Percentiles rank a stretch among this genome's conserved stretches.
Evolutionary conservation across 805 yeast genomes (phyloP).

Genomic region (Ogataea henricii): DNA sequence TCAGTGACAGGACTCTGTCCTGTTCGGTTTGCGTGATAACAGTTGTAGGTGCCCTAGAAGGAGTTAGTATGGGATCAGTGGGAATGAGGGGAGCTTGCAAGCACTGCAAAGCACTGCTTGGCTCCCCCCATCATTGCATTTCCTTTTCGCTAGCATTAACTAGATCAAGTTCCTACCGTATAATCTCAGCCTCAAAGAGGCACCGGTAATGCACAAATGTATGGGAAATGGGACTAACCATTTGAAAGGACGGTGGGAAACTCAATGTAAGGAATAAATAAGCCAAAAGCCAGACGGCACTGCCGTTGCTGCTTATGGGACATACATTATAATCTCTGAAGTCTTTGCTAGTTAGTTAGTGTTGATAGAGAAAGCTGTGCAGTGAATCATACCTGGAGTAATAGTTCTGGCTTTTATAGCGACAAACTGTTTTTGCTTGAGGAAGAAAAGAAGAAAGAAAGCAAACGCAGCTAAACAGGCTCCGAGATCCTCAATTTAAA

Average conservation of each 20-base stretch:
- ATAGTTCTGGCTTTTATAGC: background rate
- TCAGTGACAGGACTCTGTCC: conserved; percentile 21
- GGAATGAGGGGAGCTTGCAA: background rate
- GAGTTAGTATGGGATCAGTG: conserved; percentile 6
- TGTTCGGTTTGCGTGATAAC: conserved; percentile 17
- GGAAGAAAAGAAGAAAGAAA: background rate
- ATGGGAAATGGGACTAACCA: conserved; percentile 14
- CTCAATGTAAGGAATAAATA: conserved; percentile 9
- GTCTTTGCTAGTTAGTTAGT: background rate
- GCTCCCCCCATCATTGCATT: conserved; percentile 14
- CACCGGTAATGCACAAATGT: conserved; percentile 31
- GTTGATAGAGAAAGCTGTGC: background rate
- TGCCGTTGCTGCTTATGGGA: conserved; percentile 3
- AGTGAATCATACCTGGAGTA: background rate
- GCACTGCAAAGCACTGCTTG: background rate
- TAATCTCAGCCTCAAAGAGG: conserved; percentile 39
- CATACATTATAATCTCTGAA: conserved; percentile 5
- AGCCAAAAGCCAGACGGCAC: background rate
- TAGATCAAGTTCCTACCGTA: conserved; percentile 47
- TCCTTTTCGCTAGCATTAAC: conserved; percentile 45
- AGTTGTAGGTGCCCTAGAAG: conserved; percentile 28
- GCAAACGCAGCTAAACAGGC: background rate
- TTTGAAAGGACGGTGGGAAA: conserved; percentile 8
- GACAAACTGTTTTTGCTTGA: background rate
- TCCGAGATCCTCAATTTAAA: background rate